Conservation (phyloP, 306 rosid genomes). For the Prunus salicina region DNA sequence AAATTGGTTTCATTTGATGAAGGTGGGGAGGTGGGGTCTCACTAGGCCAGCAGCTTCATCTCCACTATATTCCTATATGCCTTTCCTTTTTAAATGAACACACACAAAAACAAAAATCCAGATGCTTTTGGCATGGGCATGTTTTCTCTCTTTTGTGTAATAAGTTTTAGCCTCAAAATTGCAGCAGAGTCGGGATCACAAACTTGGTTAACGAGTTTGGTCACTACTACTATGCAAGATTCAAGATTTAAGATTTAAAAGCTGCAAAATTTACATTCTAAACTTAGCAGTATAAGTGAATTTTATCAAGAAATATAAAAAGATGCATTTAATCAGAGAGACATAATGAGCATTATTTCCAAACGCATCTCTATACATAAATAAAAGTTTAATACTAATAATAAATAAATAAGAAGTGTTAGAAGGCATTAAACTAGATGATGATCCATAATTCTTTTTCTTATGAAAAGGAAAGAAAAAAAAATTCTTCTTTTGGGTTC, state of each 20-base stretch:
- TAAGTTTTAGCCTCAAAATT: too few relatives aligned
- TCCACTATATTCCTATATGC: constrained; percentile 1
- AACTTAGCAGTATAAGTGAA: accelerated
- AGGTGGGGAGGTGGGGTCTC: not conserved
- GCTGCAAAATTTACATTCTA: too few relatives aligned
- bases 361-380: too few relatives aligned
- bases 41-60: not conserved
- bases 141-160: not conserved
- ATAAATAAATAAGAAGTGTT: too few relatives aligned
- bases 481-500: too few relatives aligned
- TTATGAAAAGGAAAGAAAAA: too few relatives aligned
- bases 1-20: not conserved
- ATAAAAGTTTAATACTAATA: too few relatives aligned
- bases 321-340: accelerated
- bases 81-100: not conserved
- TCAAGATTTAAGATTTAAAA: too few relatives aligned
- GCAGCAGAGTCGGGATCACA: not conserved
- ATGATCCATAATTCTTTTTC: too few relatives aligned
- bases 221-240: not conserved
- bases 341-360: too few relatives aligned
- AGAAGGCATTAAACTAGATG: too few relatives aligned
- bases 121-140: not conserved
- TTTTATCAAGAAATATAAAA: too few relatives aligned
- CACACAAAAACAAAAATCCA: not conserved
- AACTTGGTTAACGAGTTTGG: not conserved